A percentile compares a stretch with the other conserved stretches of the same genome.
phyloP scores from a whole-genome alignment of 495 filamentous ascomycete species.

The Apodospora peruviana region DNA sequence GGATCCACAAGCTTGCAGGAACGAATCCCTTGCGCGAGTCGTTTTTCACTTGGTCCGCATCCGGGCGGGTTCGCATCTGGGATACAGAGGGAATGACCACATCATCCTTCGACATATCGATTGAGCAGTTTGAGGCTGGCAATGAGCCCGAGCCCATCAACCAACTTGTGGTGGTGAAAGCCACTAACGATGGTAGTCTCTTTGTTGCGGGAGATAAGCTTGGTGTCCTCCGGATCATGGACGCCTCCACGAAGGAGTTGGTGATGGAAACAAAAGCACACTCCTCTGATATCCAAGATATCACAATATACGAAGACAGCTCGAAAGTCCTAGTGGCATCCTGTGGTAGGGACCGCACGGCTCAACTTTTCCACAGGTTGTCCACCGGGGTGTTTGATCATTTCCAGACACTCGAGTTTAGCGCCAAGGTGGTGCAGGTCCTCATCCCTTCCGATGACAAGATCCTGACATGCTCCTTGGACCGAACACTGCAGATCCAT shows the following conservation, averaged over 20 bases:
- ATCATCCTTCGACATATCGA: slow-evolving; percentile 55
- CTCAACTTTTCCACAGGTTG: slow-evolving; percentile 73
- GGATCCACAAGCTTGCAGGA: slow-evolving; percentile 56
- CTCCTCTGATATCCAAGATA: slow-evolving; percentile 76
- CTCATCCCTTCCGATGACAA: slow-evolving; percentile 47
- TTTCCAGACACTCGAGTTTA: slow-evolving; percentile 46
- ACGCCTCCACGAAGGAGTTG: slow-evolving; percentile 44
- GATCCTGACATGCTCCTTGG: slow-evolving; percentile 80
- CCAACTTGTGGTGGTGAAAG: slow-evolving; percentile 66
- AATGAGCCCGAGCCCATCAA: slow-evolving; percentile 59
- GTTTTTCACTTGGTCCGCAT: slow-evolving; percentile 83
- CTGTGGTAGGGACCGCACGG: slow-evolving; percentile 79
- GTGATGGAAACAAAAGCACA: slow-evolving; percentile 74
- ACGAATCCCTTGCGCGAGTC: slow-evolving; percentile 55
- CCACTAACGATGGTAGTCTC: slow-evolving; percentile 52
- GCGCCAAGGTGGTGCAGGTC: slow-evolving; percentile 43
- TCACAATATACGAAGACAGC: slow-evolving; percentile 57
- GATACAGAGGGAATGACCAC: slow-evolving; percentile 61
- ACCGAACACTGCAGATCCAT: slow-evolving; percentile 76
- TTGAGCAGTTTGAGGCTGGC: slow-evolving; percentile 57
- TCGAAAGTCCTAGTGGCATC: slow-evolving; percentile 61
- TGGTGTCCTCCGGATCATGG: slow-evolving; percentile 64
- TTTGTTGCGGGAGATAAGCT: slow-evolving; percentile 80
- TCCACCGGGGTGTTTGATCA: slow-evolving; percentile 41
- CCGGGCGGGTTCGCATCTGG: slow-evolving; percentile 79